Base-by-base conservation (phyloP, 345 rosid species). In the Pistacia integerrima region DNA sequence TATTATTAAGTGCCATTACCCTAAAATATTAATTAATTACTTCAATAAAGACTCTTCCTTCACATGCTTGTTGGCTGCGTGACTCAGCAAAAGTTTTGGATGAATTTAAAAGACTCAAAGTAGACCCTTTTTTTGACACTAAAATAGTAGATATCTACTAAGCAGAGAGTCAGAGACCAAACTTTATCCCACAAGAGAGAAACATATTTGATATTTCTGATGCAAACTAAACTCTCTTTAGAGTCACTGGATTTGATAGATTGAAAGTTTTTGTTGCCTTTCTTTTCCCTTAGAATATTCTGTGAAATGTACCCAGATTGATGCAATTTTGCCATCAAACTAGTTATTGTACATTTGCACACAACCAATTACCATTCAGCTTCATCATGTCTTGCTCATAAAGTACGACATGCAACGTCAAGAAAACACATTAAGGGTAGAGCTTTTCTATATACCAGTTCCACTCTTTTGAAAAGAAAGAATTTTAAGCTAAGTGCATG, bases 311-410 rank as follows among this genome's bases (percentile, higher is more conserved):
- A 35, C 63, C 12, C 18, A 14, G 33, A 46, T 72, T 66, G 33
- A 56, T 70, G 30, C 73, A 65, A 66, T 61, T 48, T 38, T 66
- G 55, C 44, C 52, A 66, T 73, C 76, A 78, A 67, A 46, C 18
- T 0, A 10, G 13, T 60, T 4, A 22, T 22, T 25, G 36, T 30
- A 22, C 64, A 60, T 30, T 30, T 22, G 2, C 30, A 30, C 44
- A 25, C 17, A 35, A 4, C 66, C 8, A 13, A 4, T 28, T 59
- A n/a, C 11, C 36, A 25, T 41, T 41, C 33, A 30, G 33, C 33
- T 30, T 30, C 33, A 30, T 30, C 1, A 8, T 41, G 10, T 41
- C 46, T 41, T 5, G 46, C 46, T 41, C 46, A 41, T 5, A 41
- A 7, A 41, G 9, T 30, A 2, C 33, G 0, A 41, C 63, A 25